Evolutionary conservation across 441 rosid genomes (phyloP), one percentile per base, ranked within the genome.

Genomic region (Jatropha podagrica): DNA sequence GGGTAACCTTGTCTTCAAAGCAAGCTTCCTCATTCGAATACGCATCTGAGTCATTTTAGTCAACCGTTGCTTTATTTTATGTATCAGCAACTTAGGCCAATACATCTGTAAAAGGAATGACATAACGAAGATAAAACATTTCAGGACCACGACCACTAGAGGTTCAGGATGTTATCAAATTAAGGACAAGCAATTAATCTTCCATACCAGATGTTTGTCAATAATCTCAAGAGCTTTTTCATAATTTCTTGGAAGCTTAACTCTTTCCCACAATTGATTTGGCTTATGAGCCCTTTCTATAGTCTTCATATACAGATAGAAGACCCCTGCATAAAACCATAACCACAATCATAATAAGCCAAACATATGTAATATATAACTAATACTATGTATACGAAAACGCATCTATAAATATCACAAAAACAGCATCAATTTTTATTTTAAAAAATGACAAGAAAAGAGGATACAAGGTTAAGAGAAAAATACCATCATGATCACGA

Each of bases 1-100:
- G 69, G 26, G 38, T 32, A 68, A 95, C 98, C 94, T 89, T 71
- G 95, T 95, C 75, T 93, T 95, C 52, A 93, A 82, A 40, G 89
- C 92, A 82, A 95, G 94, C 76, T 93, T 95, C 61, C 95, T 87
- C 92, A 88, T 91, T 20, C 97, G 91, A 73, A 95, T 91, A 38
- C 95, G 93, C 98, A 91, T 91, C 74, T 95, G 98, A 62, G 95
- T 93, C 99, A 93, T 93, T 81, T 93, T 93, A 3, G 97, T 93
- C 79, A 95, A 81, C 62, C 97, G 86, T 78, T 88, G 97, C 85
- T 93, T 95, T 48, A 85, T 80, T 82, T 91, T 93, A 80, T 95
- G 98, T 59, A 89, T 88, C 62, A 95, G 82, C 77, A 95, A 80
- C 88, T 93, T 90, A 0, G 97, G 97, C 96, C 98, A 91, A 75